These are phyloP conservation scores for Serendipita indica DNA, from an alignment of 768 basidiomycete genomes.

Conservation along the genomic window DNA sequence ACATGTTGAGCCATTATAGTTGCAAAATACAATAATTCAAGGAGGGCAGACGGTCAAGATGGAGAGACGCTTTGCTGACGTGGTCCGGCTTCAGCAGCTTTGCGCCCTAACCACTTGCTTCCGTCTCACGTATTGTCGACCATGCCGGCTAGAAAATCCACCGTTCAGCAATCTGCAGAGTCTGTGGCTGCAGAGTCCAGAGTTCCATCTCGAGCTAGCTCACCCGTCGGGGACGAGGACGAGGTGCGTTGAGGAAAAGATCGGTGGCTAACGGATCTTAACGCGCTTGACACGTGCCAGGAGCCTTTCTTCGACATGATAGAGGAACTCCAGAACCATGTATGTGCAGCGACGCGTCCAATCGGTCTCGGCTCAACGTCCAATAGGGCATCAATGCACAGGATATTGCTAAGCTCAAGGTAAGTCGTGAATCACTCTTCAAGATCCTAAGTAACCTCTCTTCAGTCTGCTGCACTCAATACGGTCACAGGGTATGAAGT, in stretches of 20 bases:
- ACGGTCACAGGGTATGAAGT: conserved; percentile 79
- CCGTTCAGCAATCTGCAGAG: conserved; percentile 1
- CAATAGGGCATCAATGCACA: conserved; percentile 83
- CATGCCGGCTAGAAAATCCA: conserved; percentile 1
- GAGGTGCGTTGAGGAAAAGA: conserved; percentile 22
- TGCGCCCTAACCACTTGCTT: background rate
- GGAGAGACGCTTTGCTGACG: background rate
- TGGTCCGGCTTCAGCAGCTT: background rate
- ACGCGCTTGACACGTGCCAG: conserved; percentile 22
- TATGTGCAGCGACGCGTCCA: conserved; percentile 21
- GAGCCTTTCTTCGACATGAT: conserved; percentile 55
- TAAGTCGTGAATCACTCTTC: conserved; percentile 19
- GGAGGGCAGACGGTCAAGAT: background rate
- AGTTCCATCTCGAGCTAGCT: conserved; percentile 12
- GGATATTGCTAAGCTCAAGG: conserved; percentile 90
- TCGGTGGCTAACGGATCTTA: conserved; percentile 4
- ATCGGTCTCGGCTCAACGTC: conserved; percentile 8
- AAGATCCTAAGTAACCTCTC: background rate
- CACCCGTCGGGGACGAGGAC: conserved; percentile 29
- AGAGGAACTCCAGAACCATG: conserved; percentile 77
- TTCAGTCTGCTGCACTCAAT: conserved; percentile 61
- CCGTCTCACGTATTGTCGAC: background rate
- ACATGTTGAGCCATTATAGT: conserved; percentile 3
- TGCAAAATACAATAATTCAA: background rate
- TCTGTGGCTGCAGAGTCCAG: conserved; percentile 12